Conservation (phyloP, 768 basidiomycete species). For the Infundibulicybe gibba region DNA sequence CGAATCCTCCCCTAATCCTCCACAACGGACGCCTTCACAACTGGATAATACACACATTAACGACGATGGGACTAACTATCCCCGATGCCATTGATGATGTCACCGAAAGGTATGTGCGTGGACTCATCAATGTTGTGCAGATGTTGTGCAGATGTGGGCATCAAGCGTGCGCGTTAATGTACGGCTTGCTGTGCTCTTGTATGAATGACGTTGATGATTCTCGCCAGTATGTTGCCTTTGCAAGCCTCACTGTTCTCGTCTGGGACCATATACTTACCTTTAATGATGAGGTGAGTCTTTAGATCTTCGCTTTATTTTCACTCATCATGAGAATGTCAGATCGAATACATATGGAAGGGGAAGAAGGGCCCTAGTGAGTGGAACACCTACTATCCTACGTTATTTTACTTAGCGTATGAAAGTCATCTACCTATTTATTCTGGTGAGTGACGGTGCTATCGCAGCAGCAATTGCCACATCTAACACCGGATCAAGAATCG, state of each 20-base stretch:
- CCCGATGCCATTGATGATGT: no score
- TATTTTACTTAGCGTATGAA: neutral
- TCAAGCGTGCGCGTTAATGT: no score
- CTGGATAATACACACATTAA: no score
- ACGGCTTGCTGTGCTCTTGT: no score
- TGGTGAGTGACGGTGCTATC: constrained; percentile 23
- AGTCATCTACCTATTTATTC: constrained; percentile 43
- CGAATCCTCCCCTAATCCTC: no score
- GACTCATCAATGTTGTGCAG: no score
- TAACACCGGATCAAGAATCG: constrained; percentile 43
- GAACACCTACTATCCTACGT: neutral
- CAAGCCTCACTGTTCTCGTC: constrained; percentile 45
- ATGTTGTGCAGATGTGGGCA: no score
- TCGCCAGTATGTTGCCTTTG: constrained; percentile 46
- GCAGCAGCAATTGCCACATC: neutral
- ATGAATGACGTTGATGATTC: neutral
- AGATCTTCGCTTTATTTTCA: neutral
- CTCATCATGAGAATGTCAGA: constrained; percentile 17
- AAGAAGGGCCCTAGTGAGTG: constrained; percentile 43
- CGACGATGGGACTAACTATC: no score
- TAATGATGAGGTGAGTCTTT: constrained; percentile 33
- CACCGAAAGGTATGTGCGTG: no score
- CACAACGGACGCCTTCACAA: no score
- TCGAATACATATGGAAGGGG: constrained; percentile 52
- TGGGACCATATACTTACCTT: constrained; percentile 59